Evolutionary conservation across 805 yeast species (phyloP), one percentile per base, ranked within the genome.

Genomic region (Kuraishia hungarica): DNA sequence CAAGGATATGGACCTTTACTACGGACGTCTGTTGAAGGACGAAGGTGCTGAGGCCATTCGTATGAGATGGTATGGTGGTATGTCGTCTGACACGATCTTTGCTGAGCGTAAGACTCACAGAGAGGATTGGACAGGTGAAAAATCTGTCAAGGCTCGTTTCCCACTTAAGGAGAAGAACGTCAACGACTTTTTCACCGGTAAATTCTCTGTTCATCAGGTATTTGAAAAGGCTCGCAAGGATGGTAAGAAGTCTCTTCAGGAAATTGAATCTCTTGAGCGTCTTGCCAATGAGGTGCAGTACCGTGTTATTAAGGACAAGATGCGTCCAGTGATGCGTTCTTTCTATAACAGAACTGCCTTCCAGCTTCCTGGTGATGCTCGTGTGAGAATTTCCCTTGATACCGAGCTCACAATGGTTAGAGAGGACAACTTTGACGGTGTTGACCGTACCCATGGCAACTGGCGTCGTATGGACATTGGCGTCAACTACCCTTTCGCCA

Each of bases 61-160:
- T 73, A 78, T 94, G 67, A 86, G 99, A 76, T 94, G 99, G 99
- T 94, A 94, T 69, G 99, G 99, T 67, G 97, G 97, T 55, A 94
- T 94, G 99, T 78, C 80, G 54, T 80, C 92, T 1, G 97, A 93
- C 62, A 89, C 88, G 48, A 89, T 93, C 55, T 94, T 94, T 60
- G 96, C 93, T 51, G 99, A 94, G 73, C 83, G 99, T 71, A 94
- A 94, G 71, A 94, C 99, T 5, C 99, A 94, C 68, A 82, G 99
- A 71, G 99, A 94, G 72, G 99, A 94, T 75, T 93, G 99, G 99
- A 94, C 99, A 2, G 99, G 99, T 63, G 99, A 94, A 71, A 93
- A 93, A 72, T 89, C 97, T n/a, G 99, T 94, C 60, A 94, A 94
- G 73, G 98, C 98, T 4, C 82, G 99, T 69, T 94, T 94, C 72